Evolutionary conservation across 140 eudicot genomes (phyloP).

Genomic region (Ambrosia hybrid): DNA sequence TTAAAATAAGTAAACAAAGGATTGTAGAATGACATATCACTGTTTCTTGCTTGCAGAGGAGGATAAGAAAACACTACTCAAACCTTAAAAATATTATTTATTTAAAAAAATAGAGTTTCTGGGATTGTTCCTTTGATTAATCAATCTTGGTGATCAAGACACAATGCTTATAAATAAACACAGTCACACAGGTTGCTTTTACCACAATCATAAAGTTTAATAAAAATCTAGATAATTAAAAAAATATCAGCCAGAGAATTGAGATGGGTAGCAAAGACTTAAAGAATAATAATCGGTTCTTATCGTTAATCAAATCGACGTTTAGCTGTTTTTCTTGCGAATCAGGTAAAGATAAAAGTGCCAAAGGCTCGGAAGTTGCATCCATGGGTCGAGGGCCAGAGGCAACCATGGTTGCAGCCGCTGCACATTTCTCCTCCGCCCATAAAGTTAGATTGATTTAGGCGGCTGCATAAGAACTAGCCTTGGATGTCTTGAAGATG

Average conservation of each 20-base stretch:
- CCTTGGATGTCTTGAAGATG: neutral
- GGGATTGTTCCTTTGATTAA: constrained; percentile 2
- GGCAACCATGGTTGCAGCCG: constrained; percentile 50
- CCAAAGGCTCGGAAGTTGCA: constrained; percentile 6
- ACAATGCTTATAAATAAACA: constrained; percentile 3
- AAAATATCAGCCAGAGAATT: neutral
- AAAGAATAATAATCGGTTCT: constrained; percentile 13
- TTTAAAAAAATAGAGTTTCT: neutral
- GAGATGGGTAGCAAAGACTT: constrained; percentile 34
- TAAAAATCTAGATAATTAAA: neutral
- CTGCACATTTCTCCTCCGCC: constrained; percentile 47
- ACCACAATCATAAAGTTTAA: constrained; percentile 4
- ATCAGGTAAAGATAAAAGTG: neutral
- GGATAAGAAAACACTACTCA: neutral
- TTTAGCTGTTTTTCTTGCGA: constrained; percentile 20
- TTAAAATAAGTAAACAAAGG: too few relatives aligned
- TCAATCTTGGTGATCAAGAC: constrained; percentile 8
- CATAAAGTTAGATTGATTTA: constrained; percentile 42
- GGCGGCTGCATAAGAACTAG: neutral
- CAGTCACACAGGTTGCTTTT: neutral
- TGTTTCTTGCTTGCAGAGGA: neutral
- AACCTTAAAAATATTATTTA: neutral
- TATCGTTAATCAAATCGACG: constrained; percentile 13
- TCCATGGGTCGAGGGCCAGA: constrained; percentile 29
- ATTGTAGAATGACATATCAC: neutral